Evolutionary conservation across 2,329 filamentous ascomycete genomes (phyloP).

Genomic region (Canariomyces notabilis): DNA sequence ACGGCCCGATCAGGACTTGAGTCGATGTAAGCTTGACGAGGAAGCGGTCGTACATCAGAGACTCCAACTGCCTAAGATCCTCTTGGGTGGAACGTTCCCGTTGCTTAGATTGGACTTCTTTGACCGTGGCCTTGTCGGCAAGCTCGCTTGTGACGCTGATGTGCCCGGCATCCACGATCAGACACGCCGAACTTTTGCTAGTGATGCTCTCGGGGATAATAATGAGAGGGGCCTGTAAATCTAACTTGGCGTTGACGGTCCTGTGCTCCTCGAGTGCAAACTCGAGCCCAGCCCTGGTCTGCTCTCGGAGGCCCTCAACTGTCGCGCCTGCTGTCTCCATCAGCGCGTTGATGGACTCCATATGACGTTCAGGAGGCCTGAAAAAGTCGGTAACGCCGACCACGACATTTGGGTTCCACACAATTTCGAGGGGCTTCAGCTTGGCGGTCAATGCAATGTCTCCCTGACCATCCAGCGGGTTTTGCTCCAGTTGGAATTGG

Average conservation of each 20-base stretch:
- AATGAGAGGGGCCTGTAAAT: slow-evolving; percentile 91
- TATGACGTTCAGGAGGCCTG: slow-evolving; percentile 89
- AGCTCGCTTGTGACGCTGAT: slow-evolving; percentile 91
- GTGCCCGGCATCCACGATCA: slow-evolving; percentile 95
- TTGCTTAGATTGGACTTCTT: slow-evolving; percentile 87
- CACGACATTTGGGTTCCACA: slow-evolving; percentile 94
- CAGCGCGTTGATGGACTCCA: slow-evolving; percentile 94
- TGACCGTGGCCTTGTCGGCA: slow-evolving; percentile 84
- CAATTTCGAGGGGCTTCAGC: slow-evolving; percentile 90
- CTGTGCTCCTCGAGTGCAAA: slow-evolving; percentile 97
- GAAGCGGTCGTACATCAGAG: slow-evolving; percentile 97
- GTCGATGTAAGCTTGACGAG: slow-evolving; percentile 88
- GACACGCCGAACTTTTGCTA: slow-evolving; percentile 70
- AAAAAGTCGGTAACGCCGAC: slow-evolving; percentile 93
- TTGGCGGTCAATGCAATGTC: slow-evolving; percentile 88
- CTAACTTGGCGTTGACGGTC: slow-evolving; percentile 92
- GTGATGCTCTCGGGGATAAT: slow-evolving; percentile 94
- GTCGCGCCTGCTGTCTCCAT: slow-evolving; percentile 95
- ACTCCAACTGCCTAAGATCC: slow-evolving; percentile 82
- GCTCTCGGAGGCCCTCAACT: slow-evolving; percentile 88
- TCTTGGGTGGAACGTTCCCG: slow-evolving; percentile 80
- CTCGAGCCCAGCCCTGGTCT: slow-evolving; percentile 91
- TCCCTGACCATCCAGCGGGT: slow-evolving; percentile 86
- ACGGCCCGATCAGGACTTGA: slow-evolving; percentile 90
- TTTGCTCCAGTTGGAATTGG: slow-evolving; percentile 86